A percentile compares a stretch with the other conserved stretches of the same genome.
These are phyloP conservation scores for Erodium moschatum DNA, from an alignment of 441 rosid genomes.

Conservation along the genomic window DNA sequence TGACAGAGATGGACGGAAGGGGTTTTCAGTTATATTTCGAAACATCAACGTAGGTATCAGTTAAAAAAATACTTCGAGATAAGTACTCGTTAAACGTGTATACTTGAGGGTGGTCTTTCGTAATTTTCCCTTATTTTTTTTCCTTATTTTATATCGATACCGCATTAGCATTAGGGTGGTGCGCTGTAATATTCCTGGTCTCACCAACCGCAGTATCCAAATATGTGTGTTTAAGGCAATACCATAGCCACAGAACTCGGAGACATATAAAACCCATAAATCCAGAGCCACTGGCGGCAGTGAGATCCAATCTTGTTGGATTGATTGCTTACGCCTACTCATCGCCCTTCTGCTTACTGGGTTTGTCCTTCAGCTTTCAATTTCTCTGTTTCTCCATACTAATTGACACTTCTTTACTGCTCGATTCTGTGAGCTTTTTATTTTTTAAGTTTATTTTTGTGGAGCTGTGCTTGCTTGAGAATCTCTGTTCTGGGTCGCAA, in stretches of 20 bases:
- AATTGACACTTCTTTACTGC: not conserved
- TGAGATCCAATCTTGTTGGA: not conserved
- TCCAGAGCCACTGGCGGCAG: not conserved
- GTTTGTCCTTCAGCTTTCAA: not conserved
- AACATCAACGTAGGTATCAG: too few species aligned
- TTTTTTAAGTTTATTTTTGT: not conserved
- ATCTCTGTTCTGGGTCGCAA: not conserved
- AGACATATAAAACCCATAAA: not conserved
- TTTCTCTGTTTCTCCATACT: not conserved
- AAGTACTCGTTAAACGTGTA: too few species aligned
- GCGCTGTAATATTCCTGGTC: not conserved
- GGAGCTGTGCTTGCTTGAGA: not conserved
- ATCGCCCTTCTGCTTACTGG: not conserved
- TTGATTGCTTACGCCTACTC: not conserved
- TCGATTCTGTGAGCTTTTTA: not conserved
- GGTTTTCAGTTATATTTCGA: too few species aligned
- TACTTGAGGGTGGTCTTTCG: too few species aligned
- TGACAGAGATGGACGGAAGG: too few species aligned
- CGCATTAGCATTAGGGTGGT: not conserved
- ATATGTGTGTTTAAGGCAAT: not conserved
- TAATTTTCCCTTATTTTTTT: too few species aligned
- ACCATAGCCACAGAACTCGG: not conserved
- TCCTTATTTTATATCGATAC: not conserved
- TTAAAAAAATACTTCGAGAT: too few species aligned
- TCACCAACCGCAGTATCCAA: constrained; percentile 2